Percentiles rank a stretch among this genome's conserved stretches.
Conservation (phyloP, 441 rosid species). For the Populus hybrid region DNA sequence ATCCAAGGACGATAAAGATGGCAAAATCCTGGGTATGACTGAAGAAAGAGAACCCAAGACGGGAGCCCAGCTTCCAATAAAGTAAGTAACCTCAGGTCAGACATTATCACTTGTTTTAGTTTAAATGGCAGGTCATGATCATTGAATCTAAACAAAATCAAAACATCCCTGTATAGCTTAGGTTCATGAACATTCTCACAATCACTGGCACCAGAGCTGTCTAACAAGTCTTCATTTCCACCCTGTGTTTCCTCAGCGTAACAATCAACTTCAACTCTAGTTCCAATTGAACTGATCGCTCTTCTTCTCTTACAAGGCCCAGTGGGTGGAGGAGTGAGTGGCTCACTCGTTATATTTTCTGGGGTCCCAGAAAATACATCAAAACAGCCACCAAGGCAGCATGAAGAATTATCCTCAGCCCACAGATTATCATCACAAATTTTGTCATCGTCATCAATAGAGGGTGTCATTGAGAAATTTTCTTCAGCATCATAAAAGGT, state of each 20-base stretch:
- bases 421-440: conserved; percentile 13
- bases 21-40: conserved; percentile 89
- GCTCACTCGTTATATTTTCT: conserved; percentile 32
- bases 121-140: conserved; percentile 81
- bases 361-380: conserved; percentile 27
- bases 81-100: conserved; percentile 77
- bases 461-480: conserved; percentile 34
- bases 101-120: conserved; percentile 64
- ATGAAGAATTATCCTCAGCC: conserved; percentile 39
- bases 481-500: conserved; percentile 74
- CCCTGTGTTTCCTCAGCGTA: conserved; percentile 56
- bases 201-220: conserved; percentile 34
- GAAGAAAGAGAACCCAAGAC: conserved; percentile 94
- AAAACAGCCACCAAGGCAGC: conserved; percentile 37
- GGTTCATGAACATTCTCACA: conserved; percentile 46
- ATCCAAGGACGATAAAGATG: conserved; percentile 98
- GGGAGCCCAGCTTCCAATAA: conserved; percentile 94
- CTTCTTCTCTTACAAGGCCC: conserved; percentile 78
- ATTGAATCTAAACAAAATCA: conserved; percentile 71
- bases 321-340: conserved; percentile 65
- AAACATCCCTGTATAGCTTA: conserved; percentile 58
- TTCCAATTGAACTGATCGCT: conserved; percentile 35
- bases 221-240: conserved; percentile 34
- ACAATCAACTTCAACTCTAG: conserved; percentile 54
- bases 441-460: conserved; percentile 31